Percentiles rank a stretch among this genome's conserved stretches.
Evolutionary conservation across 345 rosid species (phyloP).

Genomic region (Syzygium aromaticum): DNA sequence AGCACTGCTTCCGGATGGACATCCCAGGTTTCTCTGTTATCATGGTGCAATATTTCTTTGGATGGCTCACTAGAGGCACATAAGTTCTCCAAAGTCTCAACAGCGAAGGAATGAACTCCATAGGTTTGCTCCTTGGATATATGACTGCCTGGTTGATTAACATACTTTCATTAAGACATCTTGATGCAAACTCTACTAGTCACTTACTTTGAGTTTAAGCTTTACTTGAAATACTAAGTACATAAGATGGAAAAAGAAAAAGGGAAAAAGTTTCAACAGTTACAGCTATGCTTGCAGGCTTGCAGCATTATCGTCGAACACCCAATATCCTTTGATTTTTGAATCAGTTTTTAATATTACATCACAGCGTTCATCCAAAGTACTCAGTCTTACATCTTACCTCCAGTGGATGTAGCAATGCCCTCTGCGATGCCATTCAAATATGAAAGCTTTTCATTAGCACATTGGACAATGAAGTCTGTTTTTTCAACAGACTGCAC

Average conservation of each 20-base stretch:
- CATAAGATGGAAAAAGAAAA: not conserved
- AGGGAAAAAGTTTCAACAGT: not conserved
- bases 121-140: not conserved
- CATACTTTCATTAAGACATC: slow-evolving; percentile 3
- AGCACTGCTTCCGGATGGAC: not conserved
- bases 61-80: not conserved
- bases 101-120: slow-evolving; percentile 5
- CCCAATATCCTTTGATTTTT: not conserved
- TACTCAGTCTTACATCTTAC: not conserved
- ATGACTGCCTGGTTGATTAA: not conserved
- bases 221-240: not conserved
- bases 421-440: not conserved
- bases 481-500: not conserved
- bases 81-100: not conserved
- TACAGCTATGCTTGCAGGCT: not conserved
- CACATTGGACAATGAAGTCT: not conserved
- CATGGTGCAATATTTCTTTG: not conserved
- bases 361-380: not conserved
- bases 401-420: not conserved
- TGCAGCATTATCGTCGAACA: not conserved
- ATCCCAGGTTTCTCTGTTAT: not conserved
- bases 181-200: slow-evolving; percentile 1
- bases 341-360: not conserved
- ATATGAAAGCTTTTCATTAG: not conserved
- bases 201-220: not conserved